phyloP scores from a whole-genome alignment of 2,329 filamentous ascomycete genomes.

The Thielaviopsis euricoi region DNA sequence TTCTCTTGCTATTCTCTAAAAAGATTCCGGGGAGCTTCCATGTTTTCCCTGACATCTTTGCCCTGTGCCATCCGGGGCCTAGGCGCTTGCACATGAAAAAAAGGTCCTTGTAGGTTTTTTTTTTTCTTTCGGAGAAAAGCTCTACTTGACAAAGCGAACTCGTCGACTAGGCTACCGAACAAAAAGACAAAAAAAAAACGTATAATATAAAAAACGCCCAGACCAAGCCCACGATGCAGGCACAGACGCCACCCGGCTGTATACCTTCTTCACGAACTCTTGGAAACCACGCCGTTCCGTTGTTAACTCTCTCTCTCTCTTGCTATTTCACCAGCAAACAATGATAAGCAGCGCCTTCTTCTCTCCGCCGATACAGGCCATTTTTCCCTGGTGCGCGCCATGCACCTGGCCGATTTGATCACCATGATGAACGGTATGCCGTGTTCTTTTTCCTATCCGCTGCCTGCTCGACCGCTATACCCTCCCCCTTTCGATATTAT shows the following conservation, averaged over 20 bases:
- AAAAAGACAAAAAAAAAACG: neutral
- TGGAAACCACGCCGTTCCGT: no score
- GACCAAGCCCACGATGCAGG: neutral
- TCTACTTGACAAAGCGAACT: neutral
- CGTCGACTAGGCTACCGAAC: no score
- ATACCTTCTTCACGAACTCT: no score
- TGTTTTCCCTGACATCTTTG: neutral
- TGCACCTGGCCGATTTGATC: constrained; percentile 72
- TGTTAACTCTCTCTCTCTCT: neutral
- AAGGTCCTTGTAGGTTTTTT: neutral
- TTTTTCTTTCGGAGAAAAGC: neutral
- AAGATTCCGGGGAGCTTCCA: neutral
- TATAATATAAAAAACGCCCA: neutral
- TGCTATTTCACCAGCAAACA: constrained; percentile 28
- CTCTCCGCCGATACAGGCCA: constrained; percentile 55
- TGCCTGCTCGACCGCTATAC: neutral
- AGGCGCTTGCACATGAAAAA: neutral
- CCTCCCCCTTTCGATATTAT: no score
- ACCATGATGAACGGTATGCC: constrained; percentile 57
- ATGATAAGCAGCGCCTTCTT: constrained; percentile 60
- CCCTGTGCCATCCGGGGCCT: neutral
- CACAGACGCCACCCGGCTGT: neutral
- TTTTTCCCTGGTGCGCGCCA: constrained; percentile 50
- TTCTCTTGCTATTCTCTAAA: no score
- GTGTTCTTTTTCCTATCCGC: constrained; percentile 13